Percentiles rank a stretch among this genome's conserved stretches.
Conservation (phyloP, 139 green algal genomes). For the Limnomonas spitsbergensis region DNA sequence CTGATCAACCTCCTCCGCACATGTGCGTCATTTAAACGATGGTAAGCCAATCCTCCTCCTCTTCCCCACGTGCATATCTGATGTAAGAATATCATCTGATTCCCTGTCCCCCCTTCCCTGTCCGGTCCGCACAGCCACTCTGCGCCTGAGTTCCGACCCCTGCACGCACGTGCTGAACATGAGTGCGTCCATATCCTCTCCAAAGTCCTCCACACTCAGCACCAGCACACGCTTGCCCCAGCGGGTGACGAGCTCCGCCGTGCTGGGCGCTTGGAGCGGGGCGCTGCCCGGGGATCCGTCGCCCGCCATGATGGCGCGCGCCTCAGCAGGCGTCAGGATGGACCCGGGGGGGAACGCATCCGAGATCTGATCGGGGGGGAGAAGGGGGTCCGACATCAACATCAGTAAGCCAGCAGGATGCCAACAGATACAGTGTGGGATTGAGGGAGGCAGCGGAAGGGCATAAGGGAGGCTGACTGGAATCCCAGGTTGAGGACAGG, state of each 20-base stretch:
- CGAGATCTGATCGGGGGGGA: constrained; percentile 18
- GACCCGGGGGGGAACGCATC: constrained; percentile 22
- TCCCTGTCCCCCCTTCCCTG: too few species aligned
- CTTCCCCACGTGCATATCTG: too few species aligned
- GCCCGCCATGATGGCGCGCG: not conserved
- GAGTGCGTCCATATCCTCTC: constrained; percentile 43
- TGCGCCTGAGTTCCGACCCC: constrained; percentile 14
- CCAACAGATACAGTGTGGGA: not conserved
- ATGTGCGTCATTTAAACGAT: too few species aligned
- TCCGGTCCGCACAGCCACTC: too few species aligned
- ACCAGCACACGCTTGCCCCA: constrained; percentile 54
- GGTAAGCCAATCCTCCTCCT: too few species aligned
- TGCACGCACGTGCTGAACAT: constrained; percentile 43
- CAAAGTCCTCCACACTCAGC: constrained; percentile 57
- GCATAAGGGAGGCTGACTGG: not conserved
- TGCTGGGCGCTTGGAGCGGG: constrained; percentile 22
- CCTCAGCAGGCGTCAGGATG: constrained; percentile 47
- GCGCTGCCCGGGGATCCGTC: not conserved
- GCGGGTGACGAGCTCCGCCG: constrained; percentile 32
- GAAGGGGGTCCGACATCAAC: not conserved
- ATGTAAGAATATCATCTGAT: too few species aligned
- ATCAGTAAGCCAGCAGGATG: not conserved
- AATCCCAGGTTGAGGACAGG: constrained; percentile 32
- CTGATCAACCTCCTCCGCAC: too few species aligned
- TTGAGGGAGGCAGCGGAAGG: not conserved